phyloP scores from a whole-genome alignment of 768 basidiomycete genomes.

The Macrocybe gigantea region DNA sequence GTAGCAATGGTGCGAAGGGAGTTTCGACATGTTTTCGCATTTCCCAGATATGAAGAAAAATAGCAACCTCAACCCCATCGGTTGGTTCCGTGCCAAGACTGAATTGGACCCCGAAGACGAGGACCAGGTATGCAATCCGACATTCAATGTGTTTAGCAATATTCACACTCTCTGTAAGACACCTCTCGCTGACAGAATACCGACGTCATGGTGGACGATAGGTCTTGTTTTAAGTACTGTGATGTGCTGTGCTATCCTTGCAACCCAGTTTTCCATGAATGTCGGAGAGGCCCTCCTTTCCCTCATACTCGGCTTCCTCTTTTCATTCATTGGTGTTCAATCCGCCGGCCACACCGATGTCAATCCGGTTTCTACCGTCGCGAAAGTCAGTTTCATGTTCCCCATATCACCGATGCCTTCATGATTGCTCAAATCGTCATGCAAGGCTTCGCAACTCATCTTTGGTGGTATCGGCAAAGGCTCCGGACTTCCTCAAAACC shows the following conservation, averaged over 20 bases:
- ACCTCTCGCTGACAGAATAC: conserved; percentile 49
- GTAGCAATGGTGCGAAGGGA: neutral
- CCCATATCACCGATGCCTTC: neutral
- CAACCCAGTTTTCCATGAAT: conserved; percentile 49
- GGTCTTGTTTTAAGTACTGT: conserved; percentile 44
- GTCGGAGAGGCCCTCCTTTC: conserved; percentile 53
- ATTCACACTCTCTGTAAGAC: conserved; percentile 17
- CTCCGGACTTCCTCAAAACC: conserved; percentile 21
- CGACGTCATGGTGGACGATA: conserved; percentile 45
- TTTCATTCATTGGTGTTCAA: conserved; percentile 65
- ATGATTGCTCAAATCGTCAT: neutral
- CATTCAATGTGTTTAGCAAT: neutral
- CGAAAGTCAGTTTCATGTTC: conserved; percentile 28
- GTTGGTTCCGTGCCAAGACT: conserved; percentile 22
- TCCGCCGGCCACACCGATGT: conserved; percentile 54
- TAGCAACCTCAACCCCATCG: conserved; percentile 1
- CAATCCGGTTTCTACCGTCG: conserved; percentile 56
- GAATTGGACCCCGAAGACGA: conserved; percentile 34
- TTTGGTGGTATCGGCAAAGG: conserved; percentile 59
- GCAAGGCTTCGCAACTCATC: conserved; percentile 52
- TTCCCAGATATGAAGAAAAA: neutral
- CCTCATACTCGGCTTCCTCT: conserved; percentile 55
- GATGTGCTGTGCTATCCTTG: conserved; percentile 46
- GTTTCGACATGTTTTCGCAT: neutral
- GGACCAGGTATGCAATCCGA: conserved; percentile 27